phyloP scores from a whole-genome alignment of 1,284 basidiomycete genomes.

The Ustilago esculenta region DNA sequence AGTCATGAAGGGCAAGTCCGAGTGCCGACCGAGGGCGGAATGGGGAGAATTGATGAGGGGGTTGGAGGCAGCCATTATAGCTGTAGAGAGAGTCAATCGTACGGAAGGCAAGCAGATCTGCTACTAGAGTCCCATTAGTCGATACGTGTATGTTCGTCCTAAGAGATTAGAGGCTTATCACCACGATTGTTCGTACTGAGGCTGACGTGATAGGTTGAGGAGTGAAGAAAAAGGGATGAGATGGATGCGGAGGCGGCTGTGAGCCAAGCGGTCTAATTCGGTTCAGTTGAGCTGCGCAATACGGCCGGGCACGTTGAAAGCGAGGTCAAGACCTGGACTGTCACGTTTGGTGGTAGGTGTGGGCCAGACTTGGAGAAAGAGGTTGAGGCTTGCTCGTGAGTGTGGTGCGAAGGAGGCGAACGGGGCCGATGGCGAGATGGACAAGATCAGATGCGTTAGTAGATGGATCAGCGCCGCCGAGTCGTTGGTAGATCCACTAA shows the following conservation, averaged over 20 bases:
- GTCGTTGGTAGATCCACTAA: no score
- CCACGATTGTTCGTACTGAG: neutral
- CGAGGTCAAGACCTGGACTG: no score
- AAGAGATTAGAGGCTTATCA: slow-evolving; percentile 17
- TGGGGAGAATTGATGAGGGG: slow-evolving; percentile 34
- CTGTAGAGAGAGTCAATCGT: neutral
- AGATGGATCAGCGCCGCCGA: no score
- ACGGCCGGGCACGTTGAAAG: no score
- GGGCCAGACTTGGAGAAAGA: no score
- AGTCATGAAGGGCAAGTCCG: slow-evolving; percentile 11
- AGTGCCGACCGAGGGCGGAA: slow-evolving; percentile 10
- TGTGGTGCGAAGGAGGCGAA: no score
- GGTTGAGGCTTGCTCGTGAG: no score
- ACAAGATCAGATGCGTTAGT: no score
- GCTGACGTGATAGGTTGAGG: neutral
- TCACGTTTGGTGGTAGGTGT: no score
- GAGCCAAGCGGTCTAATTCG: neutral
- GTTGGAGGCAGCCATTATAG: slow-evolving; percentile 37
- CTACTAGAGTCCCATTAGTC: slow-evolving; percentile 16
- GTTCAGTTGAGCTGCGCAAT: no score
- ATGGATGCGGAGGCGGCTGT: no score
- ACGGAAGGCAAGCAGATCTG: slow-evolving; percentile 1
- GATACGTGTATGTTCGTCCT: slow-evolving; percentile 46
- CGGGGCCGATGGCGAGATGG: no score
- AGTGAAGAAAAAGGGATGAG: neutral